A percentile compares a stretch with the other conserved stretches of the same genome.
These are phyloP conservation scores for Nitzschia sp. DNA, from an alignment of 108 stramenopile species.

Conservation along the genomic window DNA sequence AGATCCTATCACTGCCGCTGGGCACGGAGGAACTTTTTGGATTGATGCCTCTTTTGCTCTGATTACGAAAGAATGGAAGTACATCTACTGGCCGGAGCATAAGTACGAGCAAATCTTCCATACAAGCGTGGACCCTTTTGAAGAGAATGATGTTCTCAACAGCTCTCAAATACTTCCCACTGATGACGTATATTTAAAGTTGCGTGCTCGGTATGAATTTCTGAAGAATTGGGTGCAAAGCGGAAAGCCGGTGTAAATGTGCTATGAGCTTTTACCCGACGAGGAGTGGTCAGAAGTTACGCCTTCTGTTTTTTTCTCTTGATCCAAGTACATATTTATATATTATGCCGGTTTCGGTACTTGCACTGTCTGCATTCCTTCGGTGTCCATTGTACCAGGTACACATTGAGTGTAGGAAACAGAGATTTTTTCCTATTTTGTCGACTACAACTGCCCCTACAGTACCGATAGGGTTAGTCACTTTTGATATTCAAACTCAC, in stretches of 20 bases:
- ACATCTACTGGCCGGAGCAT: constrained; percentile 83
- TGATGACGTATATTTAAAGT: constrained; percentile 16
- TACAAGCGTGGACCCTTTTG: constrained; percentile 68
- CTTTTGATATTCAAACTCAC: too few species aligned
- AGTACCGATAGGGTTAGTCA: too few species aligned
- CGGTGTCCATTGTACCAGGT: too few species aligned
- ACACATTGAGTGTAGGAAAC: too few species aligned
- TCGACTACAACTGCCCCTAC: too few species aligned
- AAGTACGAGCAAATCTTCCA: constrained; percentile 80
- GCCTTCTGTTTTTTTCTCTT: background rate
- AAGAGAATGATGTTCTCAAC: constrained; percentile 69
- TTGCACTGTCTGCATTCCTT: too few species aligned
- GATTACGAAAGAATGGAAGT: constrained; percentile 74
- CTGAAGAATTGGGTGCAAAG: constrained; percentile 37
- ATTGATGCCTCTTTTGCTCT: constrained; percentile 79
- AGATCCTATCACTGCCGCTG: constrained; percentile 27
- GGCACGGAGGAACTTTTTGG: constrained; percentile 18
- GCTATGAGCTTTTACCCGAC: background rate
- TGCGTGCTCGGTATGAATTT: constrained; percentile 28
- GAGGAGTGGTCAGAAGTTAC: background rate
- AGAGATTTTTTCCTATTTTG: too few species aligned
- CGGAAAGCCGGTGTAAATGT: constrained; percentile 12
- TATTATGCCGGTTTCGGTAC: background rate
- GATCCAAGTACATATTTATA: background rate
- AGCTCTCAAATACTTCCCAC: constrained; percentile 17